Conservation (phyloP, 1,284 basidiomycete species). For the Papiliotrema flavescens region DNA sequence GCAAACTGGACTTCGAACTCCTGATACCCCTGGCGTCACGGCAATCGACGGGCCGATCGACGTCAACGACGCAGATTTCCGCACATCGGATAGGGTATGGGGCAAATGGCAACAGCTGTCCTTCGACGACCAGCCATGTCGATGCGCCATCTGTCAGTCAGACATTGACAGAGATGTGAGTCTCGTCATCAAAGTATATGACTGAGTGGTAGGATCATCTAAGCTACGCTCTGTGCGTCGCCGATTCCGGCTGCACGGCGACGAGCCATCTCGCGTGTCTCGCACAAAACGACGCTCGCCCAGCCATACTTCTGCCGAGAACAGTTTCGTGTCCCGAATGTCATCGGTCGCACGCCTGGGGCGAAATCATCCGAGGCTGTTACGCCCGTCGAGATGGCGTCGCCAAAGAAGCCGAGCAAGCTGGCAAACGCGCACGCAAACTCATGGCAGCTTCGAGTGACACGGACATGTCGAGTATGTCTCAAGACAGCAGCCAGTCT, state of each 20-base stretch:
- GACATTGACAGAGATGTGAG: conserved; percentile 55
- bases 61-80: conserved; percentile 60
- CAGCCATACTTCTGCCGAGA: conserved; percentile 56
- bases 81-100: conserved; percentile 23
- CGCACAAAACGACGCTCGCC: conserved; percentile 56
- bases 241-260: conserved; percentile 32
- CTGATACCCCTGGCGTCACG: conserved; percentile 52
- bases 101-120: conserved; percentile 11
- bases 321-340: conserved; percentile 63
- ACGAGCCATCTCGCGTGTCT: conserved; percentile 69
- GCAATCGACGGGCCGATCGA: conserved; percentile 53
- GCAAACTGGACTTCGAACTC: conserved; percentile 54
- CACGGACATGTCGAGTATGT: too few relatives aligned
- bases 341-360: conserved; percentile 61
- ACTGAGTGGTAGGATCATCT: conserved; percentile 56
- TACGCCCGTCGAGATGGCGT: conserved; percentile 55
- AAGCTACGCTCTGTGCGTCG: conserved; percentile 56
- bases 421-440: not conserved
- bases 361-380: conserved; percentile 65
- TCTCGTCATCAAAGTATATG: conserved; percentile 2
- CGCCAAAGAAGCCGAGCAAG: conserved; percentile 6
- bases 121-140: conserved; percentile 14
- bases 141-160: conserved; percentile 59
- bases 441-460: too few relatives aligned
- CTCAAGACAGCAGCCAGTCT: too few relatives aligned